Conservation (phyloP, 169 alveolate species). For the Babesia ovis region DNA sequence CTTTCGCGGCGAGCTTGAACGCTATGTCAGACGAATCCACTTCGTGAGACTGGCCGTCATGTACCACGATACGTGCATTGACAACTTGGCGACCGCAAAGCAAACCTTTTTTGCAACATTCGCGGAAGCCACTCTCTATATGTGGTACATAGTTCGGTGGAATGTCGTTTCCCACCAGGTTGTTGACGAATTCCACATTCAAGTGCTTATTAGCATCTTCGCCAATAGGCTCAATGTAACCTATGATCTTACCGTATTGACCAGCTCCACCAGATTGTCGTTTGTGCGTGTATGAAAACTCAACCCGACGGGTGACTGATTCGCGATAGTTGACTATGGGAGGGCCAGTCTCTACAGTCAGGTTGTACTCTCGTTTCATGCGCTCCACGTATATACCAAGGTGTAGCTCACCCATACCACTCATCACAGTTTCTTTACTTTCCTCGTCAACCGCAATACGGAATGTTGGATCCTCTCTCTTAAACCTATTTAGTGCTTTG, state of each 20-base stretch:
- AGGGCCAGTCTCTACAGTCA: constrained; percentile 85
- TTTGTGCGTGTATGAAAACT: constrained; percentile 91
- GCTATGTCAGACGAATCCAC: constrained; percentile 93
- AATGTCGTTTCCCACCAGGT: constrained; percentile 86
- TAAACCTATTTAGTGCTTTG: constrained; percentile 88
- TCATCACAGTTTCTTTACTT: constrained; percentile 88
- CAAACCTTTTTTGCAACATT: constrained; percentile 87
- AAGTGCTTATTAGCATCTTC: constrained; percentile 74
- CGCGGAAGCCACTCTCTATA: constrained; percentile 93
- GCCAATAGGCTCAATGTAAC: constrained; percentile 87
- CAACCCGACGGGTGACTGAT: constrained; percentile 80
- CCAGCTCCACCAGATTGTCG: constrained; percentile 98
- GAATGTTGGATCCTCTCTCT: constrained; percentile 95
- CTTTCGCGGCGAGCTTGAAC: constrained; percentile 90
- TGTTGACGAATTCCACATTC: constrained; percentile 71
- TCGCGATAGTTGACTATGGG: constrained; percentile 95
- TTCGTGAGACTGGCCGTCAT: constrained; percentile 90
- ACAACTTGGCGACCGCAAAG: constrained; percentile 91
- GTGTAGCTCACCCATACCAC: constrained; percentile 97
- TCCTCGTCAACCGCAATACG: constrained; percentile 86
- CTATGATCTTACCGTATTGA: constrained; percentile 91
- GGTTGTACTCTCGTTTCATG: constrained; percentile 89
- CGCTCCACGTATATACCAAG: constrained; percentile 91
- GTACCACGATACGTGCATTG: constrained; percentile 85
- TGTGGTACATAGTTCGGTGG: constrained; percentile 92